These are phyloP conservation scores for Calonectria honghensis DNA, from an alignment of 2,329 filamentous ascomycete species.

Conservation along the genomic window DNA sequence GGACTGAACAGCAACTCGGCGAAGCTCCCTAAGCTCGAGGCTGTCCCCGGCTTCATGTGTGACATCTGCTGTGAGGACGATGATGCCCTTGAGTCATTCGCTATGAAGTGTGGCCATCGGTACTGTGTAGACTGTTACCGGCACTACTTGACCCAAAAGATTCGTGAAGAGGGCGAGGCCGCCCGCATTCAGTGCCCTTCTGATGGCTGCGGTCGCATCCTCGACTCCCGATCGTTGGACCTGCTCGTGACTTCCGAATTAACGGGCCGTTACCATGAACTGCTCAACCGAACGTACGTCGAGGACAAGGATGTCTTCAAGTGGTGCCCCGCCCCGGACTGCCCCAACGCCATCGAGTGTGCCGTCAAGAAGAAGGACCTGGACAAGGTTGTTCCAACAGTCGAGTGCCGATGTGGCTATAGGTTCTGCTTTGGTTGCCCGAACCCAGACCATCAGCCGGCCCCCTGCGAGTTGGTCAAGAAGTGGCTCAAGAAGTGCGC, in stretches of 20 bases:
- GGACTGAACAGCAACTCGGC: slow-evolving; percentile 82
- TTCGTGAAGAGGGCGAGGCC: slow-evolving; percentile 95
- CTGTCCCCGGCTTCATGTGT: slow-evolving; percentile 86
- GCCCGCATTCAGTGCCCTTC: slow-evolving; percentile 95
- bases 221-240: slow-evolving; percentile 91
- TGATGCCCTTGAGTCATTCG: slow-evolving; percentile 85
- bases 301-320: slow-evolving; percentile 97
- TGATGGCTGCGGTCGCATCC: slow-evolving; percentile 89
- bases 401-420: slow-evolving; percentile 88
- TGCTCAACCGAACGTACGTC: slow-evolving; percentile 95
- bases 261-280: slow-evolving; percentile 82
- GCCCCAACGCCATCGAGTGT: slow-evolving; percentile 93
- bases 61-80: slow-evolving; percentile 98
- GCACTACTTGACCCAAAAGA: slow-evolving; percentile 94
- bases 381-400: slow-evolving; percentile 89
- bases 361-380: slow-evolving; percentile 91
- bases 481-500: slow-evolving; percentile 98
- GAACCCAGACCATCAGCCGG: slow-evolving; percentile 91
- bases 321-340: slow-evolving; percentile 99
- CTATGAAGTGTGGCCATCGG: slow-evolving; percentile 95
- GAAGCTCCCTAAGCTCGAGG: slow-evolving; percentile 80
- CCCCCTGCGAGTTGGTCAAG: slow-evolving; percentile 93
- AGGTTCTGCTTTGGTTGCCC: slow-evolving; percentile 97
- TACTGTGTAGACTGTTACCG: slow-evolving; percentile 95
- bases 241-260: slow-evolving; percentile 79